Base-by-base conservation (phyloP, 371 early-diverging fungal genomes). In the Mortierella sp. region DNA sequence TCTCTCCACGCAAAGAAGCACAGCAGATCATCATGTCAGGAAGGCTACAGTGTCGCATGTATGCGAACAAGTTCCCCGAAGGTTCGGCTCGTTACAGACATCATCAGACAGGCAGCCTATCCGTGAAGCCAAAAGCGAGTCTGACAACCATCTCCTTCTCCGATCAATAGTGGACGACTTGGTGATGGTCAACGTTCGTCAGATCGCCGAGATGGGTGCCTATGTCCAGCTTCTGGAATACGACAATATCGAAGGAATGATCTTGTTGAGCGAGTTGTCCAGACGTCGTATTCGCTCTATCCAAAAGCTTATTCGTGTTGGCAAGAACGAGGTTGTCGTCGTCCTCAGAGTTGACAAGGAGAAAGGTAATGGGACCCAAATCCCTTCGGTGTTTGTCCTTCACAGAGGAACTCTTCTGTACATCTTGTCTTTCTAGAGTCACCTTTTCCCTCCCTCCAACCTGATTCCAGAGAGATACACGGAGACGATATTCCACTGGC, bases 311-410 rank as follows among this genome's bases (percentile, higher is more conserved):
- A 96, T 99, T 73, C 92, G 99, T 60, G 95, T 99, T 31, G 99
- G 99, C 44, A 87, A 92, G 74, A 94, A 95, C 72, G 99, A 99
- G 82, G 96, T 98, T 45, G 98, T 96, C 52, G 94, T 96, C 55
- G 99, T 99, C 47, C 86, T 98, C 78, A 88, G 98, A 78, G 99
- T 99, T 16, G 99, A 99, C 83, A 92, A 95, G 84, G 98, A 98
- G 79, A 99, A 99, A 85, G 99, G 95, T 92, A 79, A 34, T 34
- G 4, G 34, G 7, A 34, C 34, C 34, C n/a, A n/a, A n/a, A n/a
- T 34, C 10, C 34, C 34, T 34, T 10, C 34, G 4, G 7, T 10
- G 4, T 10, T 10, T 10, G 7, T 34, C 34, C 34, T 34, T 34
- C 34, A 34, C 34, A 10, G 34, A 34, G 10, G 34, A 34, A 4